phyloP scores from a whole-genome alignment of 2,329 filamentous ascomycete species.

The Thelonectria rubi region DNA sequence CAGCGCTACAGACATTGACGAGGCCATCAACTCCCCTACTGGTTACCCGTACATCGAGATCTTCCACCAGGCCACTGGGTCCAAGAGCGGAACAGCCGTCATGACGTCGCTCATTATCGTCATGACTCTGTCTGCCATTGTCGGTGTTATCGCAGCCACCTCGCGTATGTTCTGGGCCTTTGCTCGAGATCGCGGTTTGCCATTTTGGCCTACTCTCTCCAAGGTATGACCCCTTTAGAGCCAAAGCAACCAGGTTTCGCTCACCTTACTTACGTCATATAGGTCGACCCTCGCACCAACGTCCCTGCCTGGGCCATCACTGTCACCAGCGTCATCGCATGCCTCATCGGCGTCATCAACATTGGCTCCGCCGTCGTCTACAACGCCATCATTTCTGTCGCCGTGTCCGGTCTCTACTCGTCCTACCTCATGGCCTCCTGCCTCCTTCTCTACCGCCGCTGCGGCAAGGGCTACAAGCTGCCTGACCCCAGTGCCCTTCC shows the following conservation, averaged over 20 bases:
- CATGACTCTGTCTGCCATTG: conserved; percentile 57
- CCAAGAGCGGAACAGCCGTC: conserved; percentile 56
- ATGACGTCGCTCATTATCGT: conserved; percentile 61
- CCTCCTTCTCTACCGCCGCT: conserved; percentile 38
- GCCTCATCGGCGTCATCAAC: conserved; percentile 46
- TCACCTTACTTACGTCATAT: background rate
- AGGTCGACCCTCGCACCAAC: conserved; percentile 40
- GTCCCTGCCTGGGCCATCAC: conserved; percentile 43
- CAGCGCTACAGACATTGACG: conserved; percentile 58
- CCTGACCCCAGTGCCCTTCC: conserved; percentile 32
- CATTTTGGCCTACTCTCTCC: conserved; percentile 42
- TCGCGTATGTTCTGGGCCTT: conserved; percentile 67
- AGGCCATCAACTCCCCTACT: conserved; percentile 55
- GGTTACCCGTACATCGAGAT: conserved; percentile 67
- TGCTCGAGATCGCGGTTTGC: conserved; percentile 45
- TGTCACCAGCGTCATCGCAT: conserved; percentile 39
- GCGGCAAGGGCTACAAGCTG: conserved; percentile 36
- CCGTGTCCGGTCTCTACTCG: conserved; percentile 43
- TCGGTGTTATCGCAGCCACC: conserved; percentile 64
- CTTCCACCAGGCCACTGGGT: conserved; percentile 61
- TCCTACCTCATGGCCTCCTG: conserved; percentile 45
- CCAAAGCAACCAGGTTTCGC: background rate
- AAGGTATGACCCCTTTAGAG: background rate
- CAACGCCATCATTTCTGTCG: conserved; percentile 44
- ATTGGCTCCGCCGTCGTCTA: conserved; percentile 45